These are phyloP conservation scores for Besnoitia besnoiti DNA, from an alignment of 169 alveolate genomes.

Conservation along the genomic window DNA sequence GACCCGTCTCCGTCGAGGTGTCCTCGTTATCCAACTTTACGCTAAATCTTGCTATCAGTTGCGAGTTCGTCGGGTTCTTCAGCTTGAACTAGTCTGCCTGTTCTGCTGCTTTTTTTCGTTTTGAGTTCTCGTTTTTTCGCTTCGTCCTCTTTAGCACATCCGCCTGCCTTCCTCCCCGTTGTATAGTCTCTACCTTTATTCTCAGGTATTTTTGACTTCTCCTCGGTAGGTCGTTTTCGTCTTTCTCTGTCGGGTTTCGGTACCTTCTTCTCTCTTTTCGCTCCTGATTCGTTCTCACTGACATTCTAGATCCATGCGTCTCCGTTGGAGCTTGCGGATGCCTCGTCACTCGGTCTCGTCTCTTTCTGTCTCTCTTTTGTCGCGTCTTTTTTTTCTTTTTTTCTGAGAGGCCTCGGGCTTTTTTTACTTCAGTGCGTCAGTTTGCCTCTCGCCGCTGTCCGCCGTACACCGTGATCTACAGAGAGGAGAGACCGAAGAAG, in stretches of 20 bases:
- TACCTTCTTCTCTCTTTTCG: neutral
- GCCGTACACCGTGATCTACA: no score
- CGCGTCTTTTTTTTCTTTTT: no score
- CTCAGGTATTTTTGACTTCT: neutral
- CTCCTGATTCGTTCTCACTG: neutral
- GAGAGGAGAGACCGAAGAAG: no score
- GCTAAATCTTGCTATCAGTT: no score
- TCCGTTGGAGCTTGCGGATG: neutral
- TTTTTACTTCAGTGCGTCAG: no score
- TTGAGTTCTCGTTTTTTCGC: neutral
- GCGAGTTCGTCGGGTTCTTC: neutral
- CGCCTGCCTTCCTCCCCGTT: no score
- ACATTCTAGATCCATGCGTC: neutral
- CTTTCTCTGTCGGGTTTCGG: neutral
- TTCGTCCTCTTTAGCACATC: neutral
- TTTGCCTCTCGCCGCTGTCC: no score
- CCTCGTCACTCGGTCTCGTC: neutral
- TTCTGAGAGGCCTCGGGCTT: no score
- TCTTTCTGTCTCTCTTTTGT: no score
- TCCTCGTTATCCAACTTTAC: no score
- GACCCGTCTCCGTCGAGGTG: no score
- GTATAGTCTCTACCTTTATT: no score
- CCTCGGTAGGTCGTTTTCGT: neutral
- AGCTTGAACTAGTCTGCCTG: neutral
- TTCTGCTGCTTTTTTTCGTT: neutral